Percentiles rank a stretch among this genome's conserved stretches.
Evolutionary conservation across 306 rosid genomes (phyloP).

Genomic region (Fagus sylvatica): DNA sequence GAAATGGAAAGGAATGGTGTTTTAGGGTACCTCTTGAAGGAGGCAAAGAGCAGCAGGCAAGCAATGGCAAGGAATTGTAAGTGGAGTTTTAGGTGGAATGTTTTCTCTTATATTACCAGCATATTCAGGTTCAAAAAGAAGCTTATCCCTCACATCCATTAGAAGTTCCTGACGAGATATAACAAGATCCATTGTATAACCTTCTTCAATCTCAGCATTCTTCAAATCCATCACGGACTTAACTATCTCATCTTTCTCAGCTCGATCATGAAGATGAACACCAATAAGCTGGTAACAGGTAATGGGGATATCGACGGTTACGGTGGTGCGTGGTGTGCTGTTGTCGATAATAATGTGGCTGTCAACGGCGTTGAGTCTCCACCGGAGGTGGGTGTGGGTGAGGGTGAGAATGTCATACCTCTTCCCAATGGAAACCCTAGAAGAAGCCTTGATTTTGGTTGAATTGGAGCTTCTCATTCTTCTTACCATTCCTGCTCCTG

Average conservation of each 20-base stretch:
- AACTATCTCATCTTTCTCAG: conserved; percentile 98
- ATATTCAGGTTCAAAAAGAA: conserved; percentile 94
- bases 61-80: conserved; percentile 88
- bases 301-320: conserved; percentile 71
- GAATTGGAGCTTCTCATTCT: no score
- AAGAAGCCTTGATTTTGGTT: not conserved
- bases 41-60: conserved; percentile 91
- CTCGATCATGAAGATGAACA: conserved; percentile 67
- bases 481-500: no score
- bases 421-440: conserved; percentile 41
- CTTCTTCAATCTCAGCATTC: conserved; percentile 85
- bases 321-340: conserved; percentile 13
- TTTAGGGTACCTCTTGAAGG: conserved; percentile 79
- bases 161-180: conserved; percentile 86
- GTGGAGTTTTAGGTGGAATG: conserved; percentile 78
- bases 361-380: conserved; percentile 59
- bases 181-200: conserved; percentile 72
- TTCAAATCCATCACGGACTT: conserved; percentile 87
- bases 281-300: conserved; percentile 93
- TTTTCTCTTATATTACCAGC: conserved; percentile 82
- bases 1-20: no score
- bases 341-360: conserved; percentile 44
- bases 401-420: conserved; percentile 23
- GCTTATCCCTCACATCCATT: conserved; percentile 93
- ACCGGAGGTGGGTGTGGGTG: conserved; percentile 38